Conservation (phyloP, 2,329 filamentous ascomycete genomes). For the Metarhizium anisopliae region DNA sequence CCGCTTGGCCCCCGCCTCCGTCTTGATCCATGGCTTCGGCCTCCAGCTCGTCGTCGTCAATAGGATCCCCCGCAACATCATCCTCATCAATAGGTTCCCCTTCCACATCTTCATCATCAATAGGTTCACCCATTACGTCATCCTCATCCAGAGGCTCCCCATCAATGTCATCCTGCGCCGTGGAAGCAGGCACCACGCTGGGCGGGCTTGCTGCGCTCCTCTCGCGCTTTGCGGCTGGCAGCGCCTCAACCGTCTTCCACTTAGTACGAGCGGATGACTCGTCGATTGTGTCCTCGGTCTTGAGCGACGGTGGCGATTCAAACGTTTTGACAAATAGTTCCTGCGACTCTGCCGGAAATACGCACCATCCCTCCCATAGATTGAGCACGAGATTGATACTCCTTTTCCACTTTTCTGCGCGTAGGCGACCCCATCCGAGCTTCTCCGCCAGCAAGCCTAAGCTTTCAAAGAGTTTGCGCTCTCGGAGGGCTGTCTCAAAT, state of each 20-base stretch:
- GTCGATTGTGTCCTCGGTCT: conserved; percentile 17
- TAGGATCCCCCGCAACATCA: conserved; percentile 29
- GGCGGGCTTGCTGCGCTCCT: conserved; percentile 8
- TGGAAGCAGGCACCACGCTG: not conserved
- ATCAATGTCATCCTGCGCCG: conserved; percentile 29
- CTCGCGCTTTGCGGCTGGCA: conserved; percentile 5
- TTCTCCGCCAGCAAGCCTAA: conserved; percentile 66
- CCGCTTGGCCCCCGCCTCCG: conserved; percentile 27
- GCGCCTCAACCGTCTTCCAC: conserved; percentile 43
- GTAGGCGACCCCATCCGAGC: conserved; percentile 69
- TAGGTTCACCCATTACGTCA: conserved; percentile 33
- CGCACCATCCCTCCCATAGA: conserved; percentile 64
- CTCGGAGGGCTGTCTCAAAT: conserved; percentile 64
- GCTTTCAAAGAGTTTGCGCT: conserved; percentile 62
- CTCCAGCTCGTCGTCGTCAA: conserved; percentile 33
- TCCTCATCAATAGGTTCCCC: conserved; percentile 35
- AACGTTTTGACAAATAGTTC: conserved; percentile 63
- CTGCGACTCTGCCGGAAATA: conserved; percentile 66
- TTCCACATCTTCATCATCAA: conserved; percentile 40
- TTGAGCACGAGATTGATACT: conserved; percentile 61
- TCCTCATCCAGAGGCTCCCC: conserved; percentile 32
- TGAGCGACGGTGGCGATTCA: conserved; percentile 52
- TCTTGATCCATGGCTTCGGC: conserved; percentile 34
- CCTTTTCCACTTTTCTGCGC: conserved; percentile 77
- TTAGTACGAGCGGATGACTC: conserved; percentile 26